Conservation (phyloP, 1,284 basidiomycete species). For the Puccinia brachypodii region DNA sequence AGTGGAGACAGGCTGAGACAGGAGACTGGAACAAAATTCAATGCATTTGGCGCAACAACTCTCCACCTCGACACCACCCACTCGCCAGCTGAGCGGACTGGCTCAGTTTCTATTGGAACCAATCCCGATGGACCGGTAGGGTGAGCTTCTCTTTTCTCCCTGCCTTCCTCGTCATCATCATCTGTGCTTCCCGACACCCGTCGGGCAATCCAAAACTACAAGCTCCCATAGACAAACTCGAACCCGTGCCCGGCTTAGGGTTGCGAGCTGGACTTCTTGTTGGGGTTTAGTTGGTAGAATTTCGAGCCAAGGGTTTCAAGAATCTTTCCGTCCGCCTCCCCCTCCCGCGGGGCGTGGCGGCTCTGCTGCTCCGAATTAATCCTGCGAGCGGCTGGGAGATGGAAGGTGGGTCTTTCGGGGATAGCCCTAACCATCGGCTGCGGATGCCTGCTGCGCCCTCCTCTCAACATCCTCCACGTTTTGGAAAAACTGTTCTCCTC, state of each 20-base stretch:
- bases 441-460: background rate
- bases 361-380: background rate
- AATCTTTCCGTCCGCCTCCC: background rate
- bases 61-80: background rate
- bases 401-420: background rate
- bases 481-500: no score
- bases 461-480: background rate
- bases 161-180: background rate
- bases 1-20: background rate
- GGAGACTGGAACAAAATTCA: background rate
- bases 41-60: background rate
- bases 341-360: background rate
- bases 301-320: background rate
- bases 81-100: background rate
- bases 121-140: background rate
- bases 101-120: background rate
- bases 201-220: background rate
- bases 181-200: background rate
- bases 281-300: background rate
- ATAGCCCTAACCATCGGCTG: slow-evolving; percentile 10
- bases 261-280: background rate
- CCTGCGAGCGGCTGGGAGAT: background rate
- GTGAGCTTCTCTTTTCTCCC: background rate
- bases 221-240: background rate
- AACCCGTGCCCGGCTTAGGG: background rate